A percentile compares a stretch with the other conserved stretches of the same genome.
Evolutionary conservation across 371 early-diverging fungal species (phyloP).

Genomic region (Mucor saturninus): DNA sequence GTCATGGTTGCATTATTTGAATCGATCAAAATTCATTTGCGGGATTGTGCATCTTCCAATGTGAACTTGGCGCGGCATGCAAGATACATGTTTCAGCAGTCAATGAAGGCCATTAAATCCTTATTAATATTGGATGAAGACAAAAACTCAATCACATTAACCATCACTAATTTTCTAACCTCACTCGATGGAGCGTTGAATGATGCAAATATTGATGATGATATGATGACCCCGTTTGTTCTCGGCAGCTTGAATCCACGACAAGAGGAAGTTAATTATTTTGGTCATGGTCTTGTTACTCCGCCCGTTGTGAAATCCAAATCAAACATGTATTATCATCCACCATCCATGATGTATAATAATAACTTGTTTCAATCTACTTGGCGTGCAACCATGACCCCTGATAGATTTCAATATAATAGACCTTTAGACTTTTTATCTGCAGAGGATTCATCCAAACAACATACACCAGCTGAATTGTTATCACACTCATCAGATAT

Average conservation of each 20-base stretch:
- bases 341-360: background rate
- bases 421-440: slow-evolving; percentile 14
- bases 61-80: slow-evolving; percentile 35
- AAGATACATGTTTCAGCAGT: slow-evolving; percentile 45
- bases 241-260: slow-evolving; percentile 21
- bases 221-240: slow-evolving; percentile 34
- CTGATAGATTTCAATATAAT: slow-evolving; percentile 17
- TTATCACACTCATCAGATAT: slow-evolving; percentile 19
- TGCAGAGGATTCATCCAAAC: background rate
- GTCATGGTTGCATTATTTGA: slow-evolving; percentile 18
- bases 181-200: slow-evolving; percentile 26
- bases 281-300: slow-evolving; percentile 12
- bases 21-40: slow-evolving; percentile 22
- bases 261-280: slow-evolving; percentile 26
- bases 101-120: slow-evolving; percentile 30
- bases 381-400: slow-evolving; percentile 15
- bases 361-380: slow-evolving; percentile 17
- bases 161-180: slow-evolving; percentile 26
- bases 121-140: slow-evolving; percentile 12
- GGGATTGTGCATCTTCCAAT: slow-evolving; percentile 19
- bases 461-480: slow-evolving; percentile 3
- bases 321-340: slow-evolving; percentile 5
- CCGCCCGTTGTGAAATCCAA: slow-evolving; percentile 21
- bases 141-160: slow-evolving; percentile 14
- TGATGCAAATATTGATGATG: slow-evolving; percentile 16